phyloP scores from a whole-genome alignment of 768 basidiomycete species.

The Suillus brevipes region DNA sequence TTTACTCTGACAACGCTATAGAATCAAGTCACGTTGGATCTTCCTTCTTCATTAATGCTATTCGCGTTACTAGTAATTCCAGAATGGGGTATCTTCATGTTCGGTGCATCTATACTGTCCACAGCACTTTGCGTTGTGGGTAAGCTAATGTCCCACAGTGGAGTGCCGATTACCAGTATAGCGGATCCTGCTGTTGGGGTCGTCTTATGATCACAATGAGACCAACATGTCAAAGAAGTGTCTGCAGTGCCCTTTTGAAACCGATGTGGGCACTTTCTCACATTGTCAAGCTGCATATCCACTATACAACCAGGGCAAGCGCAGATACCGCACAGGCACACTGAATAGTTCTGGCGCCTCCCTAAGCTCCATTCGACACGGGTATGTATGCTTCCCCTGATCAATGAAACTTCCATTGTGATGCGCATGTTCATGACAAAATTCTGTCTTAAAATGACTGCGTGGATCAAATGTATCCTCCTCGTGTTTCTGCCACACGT shows the following conservation, averaged over 20 bases:
- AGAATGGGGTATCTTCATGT: constrained; percentile 5
- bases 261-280: not conserved
- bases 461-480: constrained; percentile 6
- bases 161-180: not conserved
- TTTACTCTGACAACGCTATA: not conserved
- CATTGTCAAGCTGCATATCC: not conserved
- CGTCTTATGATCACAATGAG: not conserved
- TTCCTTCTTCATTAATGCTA: constrained; percentile 5
- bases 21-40: constrained; percentile 1
- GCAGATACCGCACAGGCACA: constrained; percentile 2
- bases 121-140: constrained; percentile 2
- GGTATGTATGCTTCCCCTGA: constrained; percentile 24
- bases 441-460: not conserved
- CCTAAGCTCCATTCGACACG: constrained; percentile 12
- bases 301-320: not conserved
- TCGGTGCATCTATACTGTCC: constrained; percentile 3
- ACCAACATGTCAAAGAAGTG: constrained; percentile 2
- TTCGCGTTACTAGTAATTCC: constrained; percentile 4
- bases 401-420: constrained; percentile 34
- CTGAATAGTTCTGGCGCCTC: not conserved
- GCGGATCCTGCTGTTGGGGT: not conserved
- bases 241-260: not conserved
- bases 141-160: constrained; percentile 4
- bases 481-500: constrained; percentile 6
- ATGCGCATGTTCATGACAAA: constrained; percentile 33